Conservation (phyloP, 148 eudicot genomes). For the Vaccinium vitisidaea region DNA sequence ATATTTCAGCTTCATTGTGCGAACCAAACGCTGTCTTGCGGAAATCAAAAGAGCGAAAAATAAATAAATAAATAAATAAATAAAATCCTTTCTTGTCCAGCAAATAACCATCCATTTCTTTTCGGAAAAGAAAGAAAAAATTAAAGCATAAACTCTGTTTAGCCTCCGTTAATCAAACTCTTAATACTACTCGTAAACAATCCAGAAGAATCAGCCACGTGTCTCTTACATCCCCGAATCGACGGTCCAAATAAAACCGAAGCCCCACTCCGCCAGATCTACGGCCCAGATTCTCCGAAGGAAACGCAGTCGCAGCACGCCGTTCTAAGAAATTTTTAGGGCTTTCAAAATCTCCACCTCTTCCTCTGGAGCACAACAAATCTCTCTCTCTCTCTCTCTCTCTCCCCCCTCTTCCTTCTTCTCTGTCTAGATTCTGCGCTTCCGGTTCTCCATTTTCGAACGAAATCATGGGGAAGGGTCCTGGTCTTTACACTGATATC, state of each 20-base stretch:
- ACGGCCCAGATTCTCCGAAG: constrained; percentile 7
- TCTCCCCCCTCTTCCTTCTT: not conserved
- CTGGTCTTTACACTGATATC: constrained; percentile 63
- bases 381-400: not conserved
- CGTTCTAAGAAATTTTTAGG: not conserved
- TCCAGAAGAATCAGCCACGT: constrained; percentile 3
- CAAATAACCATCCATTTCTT: not conserved
- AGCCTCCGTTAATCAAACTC: not conserved
- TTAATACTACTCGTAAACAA: not conserved
- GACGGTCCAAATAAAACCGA: not conserved
- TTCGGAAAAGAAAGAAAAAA: not conserved
- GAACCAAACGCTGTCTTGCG: not conserved
- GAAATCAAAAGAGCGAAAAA: not conserved
- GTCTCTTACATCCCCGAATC: not conserved
- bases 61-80: not conserved
- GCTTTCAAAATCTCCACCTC: not conserved
- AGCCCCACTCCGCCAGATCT: not conserved
- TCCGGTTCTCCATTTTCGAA: not conserved
- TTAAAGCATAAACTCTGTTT: not conserved
- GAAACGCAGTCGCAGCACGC: not conserved
- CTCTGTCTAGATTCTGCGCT: not conserved
- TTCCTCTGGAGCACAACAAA: not conserved
- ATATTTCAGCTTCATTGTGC: no score
- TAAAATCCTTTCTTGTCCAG: not conserved
- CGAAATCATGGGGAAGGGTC: constrained; percentile 60